phyloP scores from a whole-genome alignment of 805 yeast species.

The Candida verbasci region DNA sequence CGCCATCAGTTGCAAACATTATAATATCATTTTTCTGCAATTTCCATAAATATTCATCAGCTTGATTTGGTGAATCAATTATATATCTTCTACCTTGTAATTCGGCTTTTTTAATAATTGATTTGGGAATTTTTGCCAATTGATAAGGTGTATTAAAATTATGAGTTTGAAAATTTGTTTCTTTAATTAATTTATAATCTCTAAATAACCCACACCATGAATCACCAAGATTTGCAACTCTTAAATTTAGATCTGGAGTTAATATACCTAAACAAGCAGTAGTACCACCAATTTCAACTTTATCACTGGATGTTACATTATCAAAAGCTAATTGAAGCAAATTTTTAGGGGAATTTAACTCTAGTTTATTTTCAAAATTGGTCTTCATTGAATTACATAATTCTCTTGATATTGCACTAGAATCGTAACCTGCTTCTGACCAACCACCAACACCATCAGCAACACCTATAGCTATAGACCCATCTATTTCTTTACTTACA shows the following conservation, averaged over 20 bases:
- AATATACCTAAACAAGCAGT: slow-evolving; percentile 84
- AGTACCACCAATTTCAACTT: slow-evolving; percentile 86
- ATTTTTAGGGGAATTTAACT: slow-evolving; percentile 33
- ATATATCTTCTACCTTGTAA: slow-evolving; percentile 58
- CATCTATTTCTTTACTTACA: slow-evolving; percentile 39
- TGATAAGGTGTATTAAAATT: slow-evolving; percentile 92
- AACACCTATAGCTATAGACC: slow-evolving; percentile 62
- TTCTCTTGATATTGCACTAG: slow-evolving; percentile 81
- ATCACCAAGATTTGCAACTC: slow-evolving; percentile 84
- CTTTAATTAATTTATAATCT: slow-evolving; percentile 51
- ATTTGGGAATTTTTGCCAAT: slow-evolving; percentile 74
- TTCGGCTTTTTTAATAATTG: slow-evolving; percentile 50
- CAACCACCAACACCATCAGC: slow-evolving; percentile 99
- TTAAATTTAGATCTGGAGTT: slow-evolving; percentile 50
- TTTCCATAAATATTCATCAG: slow-evolving; percentile 64
- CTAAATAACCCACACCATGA: slow-evolving; percentile 92
- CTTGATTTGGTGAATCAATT: slow-evolving; percentile 63
- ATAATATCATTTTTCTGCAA: slow-evolving; percentile 70
- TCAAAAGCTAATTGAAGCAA: slow-evolving; percentile 56
- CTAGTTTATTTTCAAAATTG: slow-evolving; percentile 19
- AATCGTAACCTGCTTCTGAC: slow-evolving; percentile 88
- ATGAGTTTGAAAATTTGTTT: slow-evolving; percentile 76
- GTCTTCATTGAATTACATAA: slow-evolving; percentile 55
- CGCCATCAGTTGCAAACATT: slow-evolving; percentile 90
- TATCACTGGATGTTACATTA: slow-evolving; percentile 47